Conservation (phyloP, 768 basidiomycete species). For the Podaxis pistillaris region DNA sequence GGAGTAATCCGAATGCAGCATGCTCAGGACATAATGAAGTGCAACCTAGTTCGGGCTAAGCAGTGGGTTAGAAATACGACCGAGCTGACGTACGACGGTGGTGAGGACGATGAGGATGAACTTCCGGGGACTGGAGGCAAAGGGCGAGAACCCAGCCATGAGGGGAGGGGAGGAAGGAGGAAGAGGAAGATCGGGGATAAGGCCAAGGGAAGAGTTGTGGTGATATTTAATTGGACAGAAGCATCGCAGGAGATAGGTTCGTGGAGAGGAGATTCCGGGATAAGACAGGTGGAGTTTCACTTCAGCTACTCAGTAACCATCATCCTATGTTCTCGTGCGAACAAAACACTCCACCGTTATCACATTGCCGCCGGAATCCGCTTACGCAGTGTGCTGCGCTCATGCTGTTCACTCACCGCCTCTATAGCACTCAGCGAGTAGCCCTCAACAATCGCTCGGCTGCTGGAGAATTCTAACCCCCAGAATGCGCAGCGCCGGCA, state of each 20-base stretch:
- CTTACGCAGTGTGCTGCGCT: background rate
- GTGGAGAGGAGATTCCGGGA: slow-evolving; percentile 14
- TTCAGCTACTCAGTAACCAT: slow-evolving; percentile 8
- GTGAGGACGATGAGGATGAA: slow-evolving; percentile 49
- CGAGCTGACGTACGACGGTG: slow-evolving; percentile 39
- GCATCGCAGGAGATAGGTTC: slow-evolving; percentile 4
- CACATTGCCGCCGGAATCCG: background rate
- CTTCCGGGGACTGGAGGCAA: slow-evolving; percentile 46
- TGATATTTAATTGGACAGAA: slow-evolving; percentile 15
- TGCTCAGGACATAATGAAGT: slow-evolving; percentile 53
- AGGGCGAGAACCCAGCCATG: slow-evolving; percentile 21
- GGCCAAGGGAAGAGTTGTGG: background rate
- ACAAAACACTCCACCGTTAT: background rate
- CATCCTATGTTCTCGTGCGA: slow-evolving; percentile 10
- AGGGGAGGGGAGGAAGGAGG: slow-evolving; percentile 11
- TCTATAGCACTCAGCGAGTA: too few relatives aligned
- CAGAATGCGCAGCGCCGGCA: slow-evolving; percentile 2
- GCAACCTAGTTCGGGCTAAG: slow-evolving; percentile 37
- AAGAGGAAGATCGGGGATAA: background rate
- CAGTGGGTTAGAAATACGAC: background rate
- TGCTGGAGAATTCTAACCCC: background rate
- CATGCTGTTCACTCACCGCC: background rate
- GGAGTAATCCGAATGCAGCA: slow-evolving; percentile 49
- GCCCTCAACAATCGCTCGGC: too few relatives aligned
- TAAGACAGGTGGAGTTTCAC: slow-evolving; percentile 15